phyloP scores from a whole-genome alignment of 2,329 filamentous ascomycete genomes.

The Cryphonectria nitschkei region DNA sequence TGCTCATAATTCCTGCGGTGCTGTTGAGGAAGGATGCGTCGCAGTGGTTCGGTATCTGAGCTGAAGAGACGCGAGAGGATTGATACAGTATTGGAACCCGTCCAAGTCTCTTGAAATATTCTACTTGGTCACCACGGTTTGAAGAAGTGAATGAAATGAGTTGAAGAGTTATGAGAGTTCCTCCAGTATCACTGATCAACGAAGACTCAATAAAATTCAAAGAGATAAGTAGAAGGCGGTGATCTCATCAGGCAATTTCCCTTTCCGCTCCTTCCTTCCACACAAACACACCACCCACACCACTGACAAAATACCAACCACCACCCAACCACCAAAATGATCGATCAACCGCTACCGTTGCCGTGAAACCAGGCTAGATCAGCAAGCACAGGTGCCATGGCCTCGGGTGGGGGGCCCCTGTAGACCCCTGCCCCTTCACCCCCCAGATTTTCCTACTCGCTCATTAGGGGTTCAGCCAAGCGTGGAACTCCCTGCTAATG shows the following conservation, averaged over 20 bases:
- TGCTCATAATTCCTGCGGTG: neutral
- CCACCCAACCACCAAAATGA: neutral
- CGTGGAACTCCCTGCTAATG: neutral
- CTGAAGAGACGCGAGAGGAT: neutral
- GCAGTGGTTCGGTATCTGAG: neutral
- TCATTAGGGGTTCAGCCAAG: neutral
- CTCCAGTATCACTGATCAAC: neutral
- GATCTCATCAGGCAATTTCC: neutral
- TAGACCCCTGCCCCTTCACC: slow-evolving; percentile 7
- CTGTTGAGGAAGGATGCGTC: neutral
- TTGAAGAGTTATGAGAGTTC: neutral
- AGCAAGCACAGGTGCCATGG: slow-evolving; percentile 6
- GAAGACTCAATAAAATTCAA: neutral
- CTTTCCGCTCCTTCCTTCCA: neutral
- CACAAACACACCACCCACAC: neutral
- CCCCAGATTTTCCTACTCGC: neutral
- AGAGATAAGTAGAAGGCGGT: neutral
- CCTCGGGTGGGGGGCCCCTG: neutral
- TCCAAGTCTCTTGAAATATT: neutral
- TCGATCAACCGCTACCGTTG: slow-evolving; percentile 15
- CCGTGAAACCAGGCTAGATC: slow-evolving; percentile 20
- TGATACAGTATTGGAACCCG: neutral
- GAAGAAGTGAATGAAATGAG: neutral
- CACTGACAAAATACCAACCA: neutral
- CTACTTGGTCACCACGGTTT: no score